Percentiles rank a stretch among this genome's conserved stretches.
These are phyloP conservation scores for Exidia glandulosa DNA, from an alignment of 768 basidiomycete genomes.

Conservation along the genomic window DNA sequence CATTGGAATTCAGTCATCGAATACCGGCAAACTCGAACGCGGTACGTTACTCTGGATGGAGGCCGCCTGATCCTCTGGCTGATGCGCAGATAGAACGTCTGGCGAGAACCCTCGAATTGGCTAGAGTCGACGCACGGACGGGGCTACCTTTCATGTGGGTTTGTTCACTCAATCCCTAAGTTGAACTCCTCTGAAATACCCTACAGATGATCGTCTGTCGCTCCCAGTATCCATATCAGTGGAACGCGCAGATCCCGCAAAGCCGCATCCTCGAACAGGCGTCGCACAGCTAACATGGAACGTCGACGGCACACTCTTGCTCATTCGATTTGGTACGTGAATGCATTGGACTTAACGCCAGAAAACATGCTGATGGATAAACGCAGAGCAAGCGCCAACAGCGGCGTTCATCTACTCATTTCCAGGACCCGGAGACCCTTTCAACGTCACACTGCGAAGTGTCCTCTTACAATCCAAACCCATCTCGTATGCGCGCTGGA, in stretches of 20 bases:
- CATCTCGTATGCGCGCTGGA: conserved; percentile 66
- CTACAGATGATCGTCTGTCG: conserved; percentile 52
- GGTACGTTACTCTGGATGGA: not conserved
- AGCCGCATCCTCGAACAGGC: conserved; percentile 56
- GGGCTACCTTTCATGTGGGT: conserved; percentile 75
- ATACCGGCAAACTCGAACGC: conserved; percentile 25
- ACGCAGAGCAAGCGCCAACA: conserved; percentile 49
- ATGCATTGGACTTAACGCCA: conserved; percentile 2
- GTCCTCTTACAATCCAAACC: conserved; percentile 56
- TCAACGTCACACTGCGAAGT: conserved; percentile 49
- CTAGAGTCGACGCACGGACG: conserved; percentile 70
- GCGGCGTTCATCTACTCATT: conserved; percentile 64
- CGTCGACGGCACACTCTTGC: conserved; percentile 56
- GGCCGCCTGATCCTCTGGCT: not conserved
- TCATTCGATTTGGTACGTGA: conserved; percentile 61
- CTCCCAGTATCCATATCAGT: conserved; percentile 43
- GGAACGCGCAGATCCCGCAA: conserved; percentile 44
- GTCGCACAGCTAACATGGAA: conserved; percentile 74
- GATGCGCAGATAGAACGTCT: conserved; percentile 44
- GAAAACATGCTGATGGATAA: conserved; percentile 8
- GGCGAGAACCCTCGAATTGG: conserved; percentile 84
- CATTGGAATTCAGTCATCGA: conserved; percentile 50
- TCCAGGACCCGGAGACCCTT: conserved; percentile 45
- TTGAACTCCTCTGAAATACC: not conserved
- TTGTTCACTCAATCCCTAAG: not conserved